A percentile compares a stretch with the other conserved stretches of the same genome.
These are phyloP conservation scores for Solanum medicagineum DNA, from an alignment of 257 asterid genomes.

Conservation along the genomic window DNA sequence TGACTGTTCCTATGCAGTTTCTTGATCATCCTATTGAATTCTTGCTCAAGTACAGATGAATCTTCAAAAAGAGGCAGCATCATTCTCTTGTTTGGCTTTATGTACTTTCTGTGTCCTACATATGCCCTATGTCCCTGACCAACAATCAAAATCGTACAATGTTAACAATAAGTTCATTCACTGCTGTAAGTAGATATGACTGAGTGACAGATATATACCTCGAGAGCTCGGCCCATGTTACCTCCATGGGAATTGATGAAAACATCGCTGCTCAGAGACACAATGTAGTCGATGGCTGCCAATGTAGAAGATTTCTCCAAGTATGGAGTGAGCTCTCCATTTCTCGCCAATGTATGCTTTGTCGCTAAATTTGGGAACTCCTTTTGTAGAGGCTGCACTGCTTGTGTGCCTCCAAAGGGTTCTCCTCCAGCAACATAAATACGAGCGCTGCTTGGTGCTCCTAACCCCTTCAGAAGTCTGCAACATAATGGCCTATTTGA, in stretches of 20 bases:
- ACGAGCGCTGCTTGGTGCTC: slow-evolving; percentile 26
- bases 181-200: too few relatives aligned
- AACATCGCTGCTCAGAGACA: slow-evolving; percentile 45
- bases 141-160: background rate
- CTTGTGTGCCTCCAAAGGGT: slow-evolving; percentile 41
- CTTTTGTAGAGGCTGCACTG: slow-evolving; percentile 28
- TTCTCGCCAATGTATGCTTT: slow-evolving; percentile 26
- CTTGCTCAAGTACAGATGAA: slow-evolving; percentile 21
- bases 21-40: slow-evolving; percentile 17
- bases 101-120: slow-evolving; percentile 44
- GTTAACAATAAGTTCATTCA: background rate
- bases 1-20: slow-evolving; percentile 37
- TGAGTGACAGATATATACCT: slow-evolving; percentile 9
- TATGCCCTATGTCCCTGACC: slow-evolving; percentile 55
- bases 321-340: slow-evolving; percentile 49
- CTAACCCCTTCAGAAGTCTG: slow-evolving; percentile 41
- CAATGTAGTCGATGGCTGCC: slow-evolving; percentile 59
- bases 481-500: background rate
- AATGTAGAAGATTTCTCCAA: slow-evolving; percentile 30
- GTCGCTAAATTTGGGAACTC: slow-evolving; percentile 42
- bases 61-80: slow-evolving; percentile 42
- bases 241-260: slow-evolving; percentile 60
- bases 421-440: slow-evolving; percentile 53
- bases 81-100: slow-evolving; percentile 56
- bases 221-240: slow-evolving; percentile 58